Percentiles rank a stretch among this genome's conserved stretches.
Evolutionary conservation across 768 basidiomycete genomes (phyloP).

Genomic region (Terana coerulea): DNA sequence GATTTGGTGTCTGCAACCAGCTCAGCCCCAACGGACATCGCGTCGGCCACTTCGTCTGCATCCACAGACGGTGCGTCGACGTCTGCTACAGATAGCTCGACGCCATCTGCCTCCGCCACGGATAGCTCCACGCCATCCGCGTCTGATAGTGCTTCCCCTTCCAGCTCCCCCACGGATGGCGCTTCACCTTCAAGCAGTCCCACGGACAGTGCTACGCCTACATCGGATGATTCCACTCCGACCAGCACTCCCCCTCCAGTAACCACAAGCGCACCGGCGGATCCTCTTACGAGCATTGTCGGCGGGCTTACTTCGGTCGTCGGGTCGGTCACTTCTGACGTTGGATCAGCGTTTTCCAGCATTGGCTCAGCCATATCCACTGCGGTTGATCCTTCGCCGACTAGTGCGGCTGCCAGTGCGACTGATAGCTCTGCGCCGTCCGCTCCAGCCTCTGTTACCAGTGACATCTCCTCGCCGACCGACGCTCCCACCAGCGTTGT

Average conservation of each 20-base stretch:
- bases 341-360: background rate
- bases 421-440: background rate
- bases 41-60: background rate
- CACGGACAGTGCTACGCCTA: background rate
- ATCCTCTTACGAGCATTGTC: conserved; percentile 15
- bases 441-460: too few species aligned
- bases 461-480: background rate
- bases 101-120: background rate
- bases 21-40: conserved; percentile 1
- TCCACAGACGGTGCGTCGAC: conserved; percentile 1
- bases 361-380: background rate
- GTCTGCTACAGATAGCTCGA: background rate
- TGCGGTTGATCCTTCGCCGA: background rate
- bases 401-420: background rate
- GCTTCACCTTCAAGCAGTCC: background rate
- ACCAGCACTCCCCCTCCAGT: background rate
- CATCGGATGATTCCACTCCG: conserved; percentile 3
- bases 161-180: background rate
- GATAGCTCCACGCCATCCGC: background rate
- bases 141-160: background rate
- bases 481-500: background rate
- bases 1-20: background rate
- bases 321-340: conserved; percentile 1
- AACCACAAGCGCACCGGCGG: conserved; percentile 6
- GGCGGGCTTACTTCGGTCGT: conserved; percentile 16